Evolutionary conservation across 2,329 filamentous ascomycete genomes (phyloP).

Genomic region (Aspergillus quadrilineatus): DNA sequence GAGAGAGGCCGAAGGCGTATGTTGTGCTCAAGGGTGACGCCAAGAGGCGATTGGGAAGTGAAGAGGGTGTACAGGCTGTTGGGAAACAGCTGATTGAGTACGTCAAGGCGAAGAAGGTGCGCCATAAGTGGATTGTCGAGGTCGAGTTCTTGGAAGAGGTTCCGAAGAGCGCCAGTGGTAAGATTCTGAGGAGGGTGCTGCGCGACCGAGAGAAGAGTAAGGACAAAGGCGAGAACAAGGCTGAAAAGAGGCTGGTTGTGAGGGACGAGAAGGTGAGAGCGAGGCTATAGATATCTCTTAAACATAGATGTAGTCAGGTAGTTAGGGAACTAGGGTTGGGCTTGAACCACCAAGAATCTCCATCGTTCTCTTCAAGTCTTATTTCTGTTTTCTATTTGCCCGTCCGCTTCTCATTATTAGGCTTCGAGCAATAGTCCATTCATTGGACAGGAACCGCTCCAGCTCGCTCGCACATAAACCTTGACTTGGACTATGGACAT

Average conservation of each 20-base stretch:
- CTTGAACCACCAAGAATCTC: background rate
- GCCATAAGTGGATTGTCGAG: constrained; percentile 43
- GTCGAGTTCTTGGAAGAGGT: constrained; percentile 50
- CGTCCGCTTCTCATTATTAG: background rate
- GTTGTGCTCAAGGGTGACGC: constrained; percentile 47
- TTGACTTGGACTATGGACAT: background rate
- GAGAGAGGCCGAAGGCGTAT: constrained; percentile 59
- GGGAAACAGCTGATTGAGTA: constrained; percentile 56
- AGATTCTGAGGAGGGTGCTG: constrained; percentile 67
- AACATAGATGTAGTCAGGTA: background rate
- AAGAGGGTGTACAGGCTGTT: constrained; percentile 3
- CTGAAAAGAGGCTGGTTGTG: constrained; percentile 16
- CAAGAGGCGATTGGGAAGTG: background rate
- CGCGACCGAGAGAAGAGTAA: constrained; percentile 37
- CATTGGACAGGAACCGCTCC: background rate
- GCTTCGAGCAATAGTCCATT: background rate
- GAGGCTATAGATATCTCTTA: constrained; percentile 13
- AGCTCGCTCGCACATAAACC: background rate
- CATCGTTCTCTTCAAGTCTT: background rate
- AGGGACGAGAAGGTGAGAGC: constrained; percentile 10
- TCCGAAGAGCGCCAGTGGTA: constrained; percentile 72
- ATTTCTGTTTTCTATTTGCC: background rate
- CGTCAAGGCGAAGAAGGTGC: constrained; percentile 65
- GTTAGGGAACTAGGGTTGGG: background rate
- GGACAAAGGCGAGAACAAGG: background rate